Percentiles rank a stretch among this genome's conserved stretches.
These are phyloP conservation scores for Colletotrichum lupini DNA, from an alignment of 2,329 filamentous ascomycete species.

Conservation along the genomic window DNA sequence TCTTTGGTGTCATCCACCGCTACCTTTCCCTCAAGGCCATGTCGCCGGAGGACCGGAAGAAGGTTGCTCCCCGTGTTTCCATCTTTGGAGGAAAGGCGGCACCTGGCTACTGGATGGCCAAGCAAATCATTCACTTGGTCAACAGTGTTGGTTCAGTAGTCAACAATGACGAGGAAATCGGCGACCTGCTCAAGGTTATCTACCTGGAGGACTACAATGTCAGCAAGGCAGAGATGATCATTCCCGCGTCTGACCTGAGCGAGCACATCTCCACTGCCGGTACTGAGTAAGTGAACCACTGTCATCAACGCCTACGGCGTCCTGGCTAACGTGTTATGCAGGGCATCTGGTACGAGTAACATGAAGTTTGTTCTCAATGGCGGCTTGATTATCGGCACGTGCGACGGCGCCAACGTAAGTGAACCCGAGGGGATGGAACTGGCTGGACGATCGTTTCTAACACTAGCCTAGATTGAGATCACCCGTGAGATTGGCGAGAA, in stretches of 20 bases:
- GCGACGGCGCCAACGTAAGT: slow-evolving; percentile 94
- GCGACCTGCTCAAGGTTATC: slow-evolving; percentile 94
- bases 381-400: slow-evolving; percentile 96
- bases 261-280: slow-evolving; percentile 99
- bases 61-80: slow-evolving; percentile 86
- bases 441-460: slow-evolving; percentile 27
- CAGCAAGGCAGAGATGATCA: slow-evolving; percentile 98
- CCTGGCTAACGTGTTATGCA: slow-evolving; percentile 41
- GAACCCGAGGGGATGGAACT: slow-evolving; percentile 28
- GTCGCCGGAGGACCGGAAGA: slow-evolving; percentile 85
- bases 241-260: slow-evolving; percentile 93
- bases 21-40: slow-evolving; percentile 91
- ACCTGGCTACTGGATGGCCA: slow-evolving; percentile 99
- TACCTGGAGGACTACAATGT: slow-evolving; percentile 99
- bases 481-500: slow-evolving; percentile 95
- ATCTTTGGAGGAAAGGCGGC: slow-evolving; percentile 99
- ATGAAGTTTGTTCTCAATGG: slow-evolving; percentile 99
- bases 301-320: not conserved
- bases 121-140: slow-evolving; percentile 97
- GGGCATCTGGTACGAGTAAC: slow-evolving; percentile 88
- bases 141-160: slow-evolving; percentile 91
- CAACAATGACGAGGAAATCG: slow-evolving; percentile 92
- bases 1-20: slow-evolving; percentile 96
- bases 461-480: slow-evolving; percentile 80
- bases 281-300: slow-evolving; percentile 73